A percentile compares a stretch with the other conserved stretches of the same genome.
phyloP scores from a whole-genome alignment of 495 filamentous ascomycete species.

The Podospora tetraspora region DNA sequence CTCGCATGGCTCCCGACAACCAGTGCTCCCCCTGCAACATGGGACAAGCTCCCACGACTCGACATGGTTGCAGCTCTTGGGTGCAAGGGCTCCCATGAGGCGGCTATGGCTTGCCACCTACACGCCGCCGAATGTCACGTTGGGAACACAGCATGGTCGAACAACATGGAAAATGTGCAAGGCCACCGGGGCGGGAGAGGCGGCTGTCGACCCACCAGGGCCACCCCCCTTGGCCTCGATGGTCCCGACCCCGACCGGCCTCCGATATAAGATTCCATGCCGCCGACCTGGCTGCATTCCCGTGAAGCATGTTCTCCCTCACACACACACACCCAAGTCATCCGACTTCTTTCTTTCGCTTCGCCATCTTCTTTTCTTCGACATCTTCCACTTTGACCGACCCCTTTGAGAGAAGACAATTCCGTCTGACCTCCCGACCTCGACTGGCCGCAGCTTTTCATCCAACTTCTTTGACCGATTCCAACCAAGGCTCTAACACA shows the following conservation, averaged over 20 bases:
- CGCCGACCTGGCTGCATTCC: conserved; percentile 18
- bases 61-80: conserved; percentile 7
- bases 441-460: conserved; percentile 15
- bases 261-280: conserved; percentile 26
- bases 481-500: not conserved
- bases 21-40: not conserved
- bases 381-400: conserved; percentile 18
- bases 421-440: conserved; percentile 10
- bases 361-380: conserved; percentile 10
- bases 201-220: not conserved
- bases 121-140: conserved; percentile 5
- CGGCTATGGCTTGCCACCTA: conserved; percentile 28
- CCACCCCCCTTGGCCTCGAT: conserved; percentile 3
- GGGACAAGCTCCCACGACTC: not conserved
- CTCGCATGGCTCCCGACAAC: not conserved
- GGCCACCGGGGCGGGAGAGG: conserved; percentile 18
- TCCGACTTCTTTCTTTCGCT: conserved; percentile 10
- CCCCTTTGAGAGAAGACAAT: conserved; percentile 12
- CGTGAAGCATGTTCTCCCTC: conserved; percentile 8
- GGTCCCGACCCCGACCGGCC: too few relatives aligned
- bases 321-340: conserved; percentile 2
- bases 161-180: conserved; percentile 19
- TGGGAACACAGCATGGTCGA: conserved; percentile 8
- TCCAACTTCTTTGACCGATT: conserved; percentile 4
- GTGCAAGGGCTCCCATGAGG: conserved; percentile 18